Conservation (phyloP, 768 basidiomycete species). For the Dendrothele bispora region DNA sequence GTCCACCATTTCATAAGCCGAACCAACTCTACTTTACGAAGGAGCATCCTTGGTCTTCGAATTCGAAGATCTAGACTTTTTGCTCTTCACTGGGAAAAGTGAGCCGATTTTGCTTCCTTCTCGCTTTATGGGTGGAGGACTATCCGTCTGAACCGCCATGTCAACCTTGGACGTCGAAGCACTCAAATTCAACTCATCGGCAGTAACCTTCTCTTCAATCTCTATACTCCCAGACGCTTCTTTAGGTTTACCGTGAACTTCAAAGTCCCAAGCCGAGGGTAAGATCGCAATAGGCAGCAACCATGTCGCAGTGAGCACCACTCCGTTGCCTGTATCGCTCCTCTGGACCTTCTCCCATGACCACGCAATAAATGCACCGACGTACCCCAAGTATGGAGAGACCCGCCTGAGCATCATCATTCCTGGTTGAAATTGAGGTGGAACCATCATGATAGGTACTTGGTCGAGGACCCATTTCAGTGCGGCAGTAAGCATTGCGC, state of each 20-base stretch:
- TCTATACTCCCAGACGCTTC: too few relatives aligned
- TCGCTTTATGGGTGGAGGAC: too few relatives aligned
- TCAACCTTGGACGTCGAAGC: too few relatives aligned
- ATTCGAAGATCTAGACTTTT: too few relatives aligned
- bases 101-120: too few relatives aligned
- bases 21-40: too few relatives aligned
- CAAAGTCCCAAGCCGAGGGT: constrained; percentile 67
- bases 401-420: constrained; percentile 60
- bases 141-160: too few relatives aligned
- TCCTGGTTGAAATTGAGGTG: constrained; percentile 57
- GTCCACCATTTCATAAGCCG: too few relatives aligned
- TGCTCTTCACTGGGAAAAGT: too few relatives aligned
- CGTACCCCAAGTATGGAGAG: constrained; percentile 66
- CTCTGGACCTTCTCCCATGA: constrained; percentile 68
- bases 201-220: background rate
- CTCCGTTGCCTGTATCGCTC: constrained; percentile 76
- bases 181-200: background rate
- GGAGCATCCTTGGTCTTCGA: too few relatives aligned
- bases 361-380: constrained; percentile 79
- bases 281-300: constrained; percentile 73
- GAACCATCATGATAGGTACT: constrained; percentile 60
- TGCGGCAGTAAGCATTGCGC: constrained; percentile 72
- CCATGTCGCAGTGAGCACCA: constrained; percentile 85
- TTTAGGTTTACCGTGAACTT: constrained; percentile 7
- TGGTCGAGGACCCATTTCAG: constrained; percentile 70